These are phyloP conservation scores for Camillea tinctor DNA, from an alignment of 2,329 filamentous ascomycete species.

Conservation along the genomic window DNA sequence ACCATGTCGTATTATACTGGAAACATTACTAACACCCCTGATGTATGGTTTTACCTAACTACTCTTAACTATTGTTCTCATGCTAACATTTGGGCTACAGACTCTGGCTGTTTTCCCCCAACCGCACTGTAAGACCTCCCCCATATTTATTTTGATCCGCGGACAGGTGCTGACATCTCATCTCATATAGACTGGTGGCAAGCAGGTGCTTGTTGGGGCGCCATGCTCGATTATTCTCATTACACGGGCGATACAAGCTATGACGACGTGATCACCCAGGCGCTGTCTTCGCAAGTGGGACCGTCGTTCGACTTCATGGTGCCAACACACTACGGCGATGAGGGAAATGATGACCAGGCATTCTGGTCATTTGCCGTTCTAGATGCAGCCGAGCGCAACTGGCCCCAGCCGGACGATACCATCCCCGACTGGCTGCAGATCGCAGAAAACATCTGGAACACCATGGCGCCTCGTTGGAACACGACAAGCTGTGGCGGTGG, in stretches of 20 bases:
- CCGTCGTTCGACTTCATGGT: conserved; percentile 60
- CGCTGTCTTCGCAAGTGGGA: conserved; percentile 57
- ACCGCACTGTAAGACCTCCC: conserved; percentile 52
- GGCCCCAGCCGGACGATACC: conserved; percentile 56
- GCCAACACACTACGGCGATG: conserved; percentile 52
- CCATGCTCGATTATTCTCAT: conserved; percentile 68
- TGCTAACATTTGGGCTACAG: conserved; percentile 29
- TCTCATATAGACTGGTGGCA: conserved; percentile 60
- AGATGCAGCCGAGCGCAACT: conserved; percentile 66
- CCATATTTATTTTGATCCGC: conserved; percentile 37
- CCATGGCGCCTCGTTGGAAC: conserved; percentile 70
- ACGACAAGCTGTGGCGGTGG: conserved; percentile 66
- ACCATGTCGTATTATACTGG: conserved; percentile 65
- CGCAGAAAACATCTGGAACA: conserved; percentile 70
- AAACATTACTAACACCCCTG: conserved; percentile 52
- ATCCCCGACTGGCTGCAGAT: conserved; percentile 66
- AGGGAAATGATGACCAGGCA: conserved; percentile 73
- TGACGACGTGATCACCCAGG: conserved; percentile 58
- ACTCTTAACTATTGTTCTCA: background rate
- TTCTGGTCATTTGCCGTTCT: conserved; percentile 72
- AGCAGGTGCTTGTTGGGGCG: conserved; percentile 63
- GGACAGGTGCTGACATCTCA: conserved; percentile 8
- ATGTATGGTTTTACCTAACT: conserved; percentile 31
- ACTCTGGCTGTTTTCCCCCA: conserved; percentile 61
- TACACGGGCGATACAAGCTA: conserved; percentile 63